These are phyloP conservation scores for Linnemannia elongata DNA, from an alignment of 192 early-diverging fungal genomes.

Conservation along the genomic window DNA sequence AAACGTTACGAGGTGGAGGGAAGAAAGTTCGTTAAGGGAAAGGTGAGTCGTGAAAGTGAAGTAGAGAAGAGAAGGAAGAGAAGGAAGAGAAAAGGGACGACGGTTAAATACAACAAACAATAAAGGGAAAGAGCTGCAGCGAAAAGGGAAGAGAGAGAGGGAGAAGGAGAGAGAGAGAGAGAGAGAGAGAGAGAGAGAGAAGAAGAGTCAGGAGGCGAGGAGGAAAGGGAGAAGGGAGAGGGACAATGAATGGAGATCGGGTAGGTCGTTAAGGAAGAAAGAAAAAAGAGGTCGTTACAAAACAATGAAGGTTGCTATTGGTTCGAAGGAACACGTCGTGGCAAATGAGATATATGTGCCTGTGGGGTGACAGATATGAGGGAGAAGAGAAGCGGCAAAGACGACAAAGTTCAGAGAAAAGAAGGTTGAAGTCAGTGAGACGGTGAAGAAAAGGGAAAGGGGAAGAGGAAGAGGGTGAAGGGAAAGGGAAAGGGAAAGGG, in stretches of 20 bases:
- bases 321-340: neutral
- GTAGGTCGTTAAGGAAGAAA: neutral
- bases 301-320: neutral
- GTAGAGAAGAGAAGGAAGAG: neutral
- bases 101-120: neutral
- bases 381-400: neutral
- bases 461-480: neutral
- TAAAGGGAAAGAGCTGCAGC: neutral
- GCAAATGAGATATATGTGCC: neutral
- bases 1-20: neutral
- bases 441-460: neutral
- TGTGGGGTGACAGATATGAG: neutral
- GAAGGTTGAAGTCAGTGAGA: neutral
- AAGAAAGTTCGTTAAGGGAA: neutral
- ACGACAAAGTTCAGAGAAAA: neutral
- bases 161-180: neutral
- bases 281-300: neutral
- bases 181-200: neutral
- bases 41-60: neutral
- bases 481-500: neutral
- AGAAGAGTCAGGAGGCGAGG: slow-evolving; percentile 4
- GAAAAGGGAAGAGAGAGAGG: neutral
- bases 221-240: neutral
- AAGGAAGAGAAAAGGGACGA: neutral
- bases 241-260: neutral